Base-by-base conservation (phyloP, 495 filamentous ascomycete genomes). In the Evansstolkia leycettana region DNA sequence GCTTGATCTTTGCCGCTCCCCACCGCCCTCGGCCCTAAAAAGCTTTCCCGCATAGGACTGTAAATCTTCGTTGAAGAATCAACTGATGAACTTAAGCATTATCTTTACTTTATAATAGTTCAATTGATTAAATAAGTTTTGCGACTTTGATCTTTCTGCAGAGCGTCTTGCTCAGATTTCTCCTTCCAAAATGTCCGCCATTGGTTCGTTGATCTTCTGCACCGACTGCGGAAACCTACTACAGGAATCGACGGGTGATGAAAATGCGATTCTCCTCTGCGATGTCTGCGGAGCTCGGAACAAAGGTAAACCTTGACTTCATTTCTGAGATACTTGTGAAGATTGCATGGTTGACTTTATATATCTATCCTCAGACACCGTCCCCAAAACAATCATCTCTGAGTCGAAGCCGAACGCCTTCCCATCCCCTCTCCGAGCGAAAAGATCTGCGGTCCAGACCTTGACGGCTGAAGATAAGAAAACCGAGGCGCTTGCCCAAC, bases 131-230 rank as follows among this genome's bases (percentile, higher is more conserved):
- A n/a, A n/a, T n/a, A n/a, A n/a, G n/a, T n/a, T n/a, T n/a, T n/a
- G n/a, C n/a, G n/a, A n/a, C n/a, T n/a, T n/a, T n/a, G n/a, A n/a
- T n/a, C n/a, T n/a, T n/a, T n/a, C n/a, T n/a, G n/a, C n/a, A n/a
- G n/a, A n/a, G n/a, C n/a, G n/a, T n/a, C n/a, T n/a, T n/a, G n/a
- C n/a, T n/a, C n/a, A n/a, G n/a, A n/a, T n/a, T n/a, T n/a, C n/a
- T n/a, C n/a, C n/a, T n/a, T n/a, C 23, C 43, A 62, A 41, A 18
- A 94, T 94, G 86, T 77, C 89, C 39, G 75, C 78, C 7, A 83
- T 94, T 41, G 89, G 86, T 16, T 90, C 86, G 18, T 66, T 94
- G 19, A 76, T 94, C 27, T 98, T 98, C 62, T 95, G 90, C 62
- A 85, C 76, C 12, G 84, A 87, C 53, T 94, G 89, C 55, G 88